Conservation (phyloP, 2,329 filamentous ascomycete species). For the Bisporella sp. region DNA sequence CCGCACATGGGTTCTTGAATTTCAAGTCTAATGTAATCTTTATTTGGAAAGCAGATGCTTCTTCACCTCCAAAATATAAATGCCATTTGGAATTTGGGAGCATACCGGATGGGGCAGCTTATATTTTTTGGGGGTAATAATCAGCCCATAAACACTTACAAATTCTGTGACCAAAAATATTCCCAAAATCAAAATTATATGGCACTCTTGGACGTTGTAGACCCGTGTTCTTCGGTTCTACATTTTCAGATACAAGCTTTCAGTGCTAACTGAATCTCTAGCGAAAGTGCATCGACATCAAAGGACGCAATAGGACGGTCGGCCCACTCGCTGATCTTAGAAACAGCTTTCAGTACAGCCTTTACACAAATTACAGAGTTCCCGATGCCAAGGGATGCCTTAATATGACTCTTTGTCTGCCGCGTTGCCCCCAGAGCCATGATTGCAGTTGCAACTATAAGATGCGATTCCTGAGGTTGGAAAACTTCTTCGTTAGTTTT, state of each 20-base stretch:
- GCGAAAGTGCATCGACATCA: not conserved
- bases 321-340: not conserved
- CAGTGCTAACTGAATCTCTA: not conserved
- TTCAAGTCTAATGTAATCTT: too few relatives aligned
- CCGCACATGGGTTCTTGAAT: too few relatives aligned
- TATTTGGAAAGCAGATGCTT: too few relatives aligned
- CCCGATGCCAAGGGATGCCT: constrained; percentile 3
- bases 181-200: too few relatives aligned
- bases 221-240: too few relatives aligned
- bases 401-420: constrained; percentile 6
- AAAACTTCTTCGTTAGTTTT: constrained; percentile 5
- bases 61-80: too few relatives aligned
- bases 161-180: too few relatives aligned
- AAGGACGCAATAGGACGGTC: not conserved
- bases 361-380: constrained; percentile 1
- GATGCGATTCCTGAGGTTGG: constrained; percentile 1
- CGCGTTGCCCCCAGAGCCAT: constrained; percentile 1
- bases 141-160: too few relatives aligned
- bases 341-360: constrained; percentile 1
- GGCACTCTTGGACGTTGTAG: too few relatives aligned
- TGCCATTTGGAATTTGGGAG: too few relatives aligned
- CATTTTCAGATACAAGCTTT: not conserved
- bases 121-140: too few relatives aligned
- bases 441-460: constrained; percentile 2
- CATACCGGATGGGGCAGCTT: too few relatives aligned